Conservation (phyloP, 352 stramenopile genomes). For the Elongisporangium senticosum region DNA sequence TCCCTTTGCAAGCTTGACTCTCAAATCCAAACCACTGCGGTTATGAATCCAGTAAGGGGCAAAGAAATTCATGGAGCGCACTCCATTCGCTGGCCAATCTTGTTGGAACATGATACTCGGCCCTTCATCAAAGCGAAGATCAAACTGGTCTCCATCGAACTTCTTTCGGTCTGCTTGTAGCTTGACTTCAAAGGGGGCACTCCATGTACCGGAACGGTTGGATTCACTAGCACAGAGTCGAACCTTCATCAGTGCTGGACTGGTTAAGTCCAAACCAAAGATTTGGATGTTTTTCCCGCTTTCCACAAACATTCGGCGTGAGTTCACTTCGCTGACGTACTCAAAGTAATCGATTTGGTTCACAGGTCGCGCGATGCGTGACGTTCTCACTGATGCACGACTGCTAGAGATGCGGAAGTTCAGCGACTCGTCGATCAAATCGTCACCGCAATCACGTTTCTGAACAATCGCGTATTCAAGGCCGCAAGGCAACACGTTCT, state of each 20-base stretch:
- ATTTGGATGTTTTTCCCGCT: constrained; percentile 79
- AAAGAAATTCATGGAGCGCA: constrained; percentile 62
- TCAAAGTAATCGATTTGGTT: constrained; percentile 62
- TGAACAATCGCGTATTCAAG: constrained; percentile 85
- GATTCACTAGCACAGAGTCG: constrained; percentile 54
- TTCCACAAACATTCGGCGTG: constrained; percentile 61
- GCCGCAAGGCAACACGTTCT: constrained; percentile 79
- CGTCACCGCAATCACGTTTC: constrained; percentile 51
- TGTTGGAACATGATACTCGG: constrained; percentile 64
- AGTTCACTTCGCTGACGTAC: constrained; percentile 77
- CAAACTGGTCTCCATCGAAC: constrained; percentile 54
- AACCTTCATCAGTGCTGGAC: constrained; percentile 70
- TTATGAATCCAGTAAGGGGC: constrained; percentile 86
- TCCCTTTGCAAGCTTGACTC: constrained; percentile 57
- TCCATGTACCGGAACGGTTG: constrained; percentile 50
- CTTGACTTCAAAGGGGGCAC: constrained; percentile 50
- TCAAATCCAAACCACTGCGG: constrained; percentile 67
- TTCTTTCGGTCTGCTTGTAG: constrained; percentile 37
- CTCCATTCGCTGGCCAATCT: constrained; percentile 50
- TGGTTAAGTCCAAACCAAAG: constrained; percentile 67
- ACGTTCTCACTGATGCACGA: constrained; percentile 36
- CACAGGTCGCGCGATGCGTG: constrained; percentile 34
- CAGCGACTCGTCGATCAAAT: constrained; percentile 50
- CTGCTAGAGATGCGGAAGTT: constrained; percentile 39
- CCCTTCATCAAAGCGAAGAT: constrained; percentile 57